These are phyloP conservation scores for Botrytis deweyae DNA, from an alignment of 2,329 filamentous ascomycete genomes.

Conservation along the genomic window DNA sequence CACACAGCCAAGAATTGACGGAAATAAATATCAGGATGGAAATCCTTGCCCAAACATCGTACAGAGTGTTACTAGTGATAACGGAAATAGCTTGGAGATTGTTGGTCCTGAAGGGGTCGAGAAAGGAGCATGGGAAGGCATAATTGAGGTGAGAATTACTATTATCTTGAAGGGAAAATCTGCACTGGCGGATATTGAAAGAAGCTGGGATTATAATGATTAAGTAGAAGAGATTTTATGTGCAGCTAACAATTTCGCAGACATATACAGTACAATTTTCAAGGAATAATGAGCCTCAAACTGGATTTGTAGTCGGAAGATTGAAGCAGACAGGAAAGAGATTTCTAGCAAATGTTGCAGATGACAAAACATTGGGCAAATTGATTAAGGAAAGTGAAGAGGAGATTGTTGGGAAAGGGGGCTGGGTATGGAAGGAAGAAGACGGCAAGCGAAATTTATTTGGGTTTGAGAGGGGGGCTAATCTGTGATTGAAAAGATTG, in stretches of 20 bases:
- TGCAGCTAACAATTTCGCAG: constrained; percentile 37
- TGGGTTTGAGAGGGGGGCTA: constrained; percentile 29
- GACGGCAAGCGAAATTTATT: constrained; percentile 44
- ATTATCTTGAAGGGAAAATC: not conserved
- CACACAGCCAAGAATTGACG: constrained; percentile 41
- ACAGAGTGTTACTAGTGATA: constrained; percentile 35
- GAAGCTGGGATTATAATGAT: not conserved
- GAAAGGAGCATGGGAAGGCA: constrained; percentile 44
- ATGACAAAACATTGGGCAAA: constrained; percentile 48
- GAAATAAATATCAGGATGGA: constrained; percentile 46
- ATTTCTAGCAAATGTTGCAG: constrained; percentile 57
- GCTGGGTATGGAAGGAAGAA: constrained; percentile 44
- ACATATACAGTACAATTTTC: constrained; percentile 61
- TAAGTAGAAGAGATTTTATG: not conserved
- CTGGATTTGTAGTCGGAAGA: constrained; percentile 53
- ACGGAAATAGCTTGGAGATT: not conserved
- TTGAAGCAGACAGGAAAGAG: constrained; percentile 47
- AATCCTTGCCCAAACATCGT: constrained; percentile 46
- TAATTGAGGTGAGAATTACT: constrained; percentile 49
- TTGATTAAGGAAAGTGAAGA: constrained; percentile 43
- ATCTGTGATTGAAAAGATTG: constrained; percentile 34
- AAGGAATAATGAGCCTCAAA: constrained; percentile 49
- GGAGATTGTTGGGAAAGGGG: constrained; percentile 51
- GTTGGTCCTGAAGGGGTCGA: constrained; percentile 35
- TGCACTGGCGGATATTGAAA: not conserved